Base-by-base conservation (phyloP, 129 eudicot species). In the Flaveria sonorensis region DNA sequence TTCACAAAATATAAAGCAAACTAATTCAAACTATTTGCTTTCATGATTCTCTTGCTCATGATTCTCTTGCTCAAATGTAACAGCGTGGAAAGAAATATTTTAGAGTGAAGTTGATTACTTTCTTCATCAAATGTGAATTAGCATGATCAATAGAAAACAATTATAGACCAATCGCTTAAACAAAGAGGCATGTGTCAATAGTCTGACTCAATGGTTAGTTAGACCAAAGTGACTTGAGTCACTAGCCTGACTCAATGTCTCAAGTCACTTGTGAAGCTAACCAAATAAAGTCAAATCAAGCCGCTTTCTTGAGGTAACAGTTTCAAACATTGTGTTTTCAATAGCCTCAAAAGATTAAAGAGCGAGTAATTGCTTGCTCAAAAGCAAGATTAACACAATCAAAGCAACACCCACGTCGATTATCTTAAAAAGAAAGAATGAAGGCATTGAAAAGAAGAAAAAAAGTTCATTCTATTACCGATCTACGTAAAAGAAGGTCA, bases 41-140 rank as follows among this genome's bases (percentile, higher is more conserved):
- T 69, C 4, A 52, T 69, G 77, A 81, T 81, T 70, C 81, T 75
- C 47, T 74, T 75, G 81, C 69, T 72, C 56, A 75, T 69, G 77
- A 81, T 81, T 70, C 81, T 75, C 47, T 74, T 75, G 81, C 69
- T 72, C 56, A 75, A 39, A 10, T 70, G 50, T 70, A 69, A 81
- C n/a, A n/a, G n/a, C n/a, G n/a, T 57, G 14, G 57, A 43, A 72
- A 64, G 26, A 72, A 73, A 72, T 23, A 40, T 36, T 4, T 36
- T 36, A 4, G 7, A 7, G 40, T 36, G 40, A 45, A 45, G 50
- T 2, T 45, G 12, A 8, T 45, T 45, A 45, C 13, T 45, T 45
- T 45, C 50, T 1, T 18, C 40, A 36, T 36, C 1, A 36, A 4
- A 36, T 1, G 7, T 36, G 40, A 0, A 36, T 6, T 36, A 36